Percentiles rank a stretch among this genome's conserved stretches.
Conservation (phyloP, 148 eudicot genomes). For the Oxyria digyna region DNA sequence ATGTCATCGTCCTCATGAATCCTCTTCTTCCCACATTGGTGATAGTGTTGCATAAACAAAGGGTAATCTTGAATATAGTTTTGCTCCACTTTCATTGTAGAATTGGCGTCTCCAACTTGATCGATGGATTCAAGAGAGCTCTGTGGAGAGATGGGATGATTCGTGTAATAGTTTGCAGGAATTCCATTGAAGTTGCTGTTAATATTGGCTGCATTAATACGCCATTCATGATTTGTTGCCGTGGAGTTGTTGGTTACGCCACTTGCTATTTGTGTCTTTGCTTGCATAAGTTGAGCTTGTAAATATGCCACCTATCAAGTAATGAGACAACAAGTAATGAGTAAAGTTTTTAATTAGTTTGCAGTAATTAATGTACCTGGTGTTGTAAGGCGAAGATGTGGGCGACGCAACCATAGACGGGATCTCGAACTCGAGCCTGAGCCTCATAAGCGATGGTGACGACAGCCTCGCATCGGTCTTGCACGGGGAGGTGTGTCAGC, state of each 20-base stretch:
- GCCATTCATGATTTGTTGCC: not conserved
- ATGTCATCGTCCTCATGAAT: conserved; percentile 14
- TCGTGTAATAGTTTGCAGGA: not conserved
- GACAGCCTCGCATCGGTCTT: conserved; percentile 67
- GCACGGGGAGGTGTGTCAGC: conserved; percentile 43
- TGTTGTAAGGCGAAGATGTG: conserved; percentile 85
- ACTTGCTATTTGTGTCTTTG: conserved; percentile 45
- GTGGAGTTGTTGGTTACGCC: not conserved
- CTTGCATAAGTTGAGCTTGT: conserved; percentile 81
- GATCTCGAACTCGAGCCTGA: conserved; percentile 68
- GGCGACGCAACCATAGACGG: conserved; percentile 82
- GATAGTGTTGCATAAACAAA: not conserved
- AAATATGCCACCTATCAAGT: conserved; percentile 63
- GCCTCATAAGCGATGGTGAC: conserved; percentile 85
- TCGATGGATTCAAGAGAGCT: conserved; percentile 48
- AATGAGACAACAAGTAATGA: too few species aligned
- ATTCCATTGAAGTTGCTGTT: not conserved
- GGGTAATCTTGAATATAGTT: conserved; percentile 7
- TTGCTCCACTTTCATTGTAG: conserved; percentile 21
- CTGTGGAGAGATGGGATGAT: conserved; percentile 30
- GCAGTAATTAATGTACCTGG: conserved; percentile 31
- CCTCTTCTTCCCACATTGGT: conserved; percentile 17
- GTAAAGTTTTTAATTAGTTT: too few species aligned
- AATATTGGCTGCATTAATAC: not conserved
- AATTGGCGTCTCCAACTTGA: conserved; percentile 11